Base-by-base conservation (phyloP, 106 monocot species). In the Platanthera guangdongensis region DNA sequence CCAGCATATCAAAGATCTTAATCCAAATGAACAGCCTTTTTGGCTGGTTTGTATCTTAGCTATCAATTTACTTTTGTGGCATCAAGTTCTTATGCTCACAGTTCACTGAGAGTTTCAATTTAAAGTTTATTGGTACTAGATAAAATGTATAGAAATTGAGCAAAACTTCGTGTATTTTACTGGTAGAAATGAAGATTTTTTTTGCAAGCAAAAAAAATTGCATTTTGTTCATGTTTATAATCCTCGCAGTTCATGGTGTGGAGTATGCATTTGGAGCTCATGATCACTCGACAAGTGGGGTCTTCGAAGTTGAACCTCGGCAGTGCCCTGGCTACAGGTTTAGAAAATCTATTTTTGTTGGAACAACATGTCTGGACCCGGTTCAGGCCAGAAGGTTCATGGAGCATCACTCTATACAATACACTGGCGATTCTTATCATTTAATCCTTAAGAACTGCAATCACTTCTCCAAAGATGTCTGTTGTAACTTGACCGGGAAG, bases 251-350 rank as follows among this genome's bases (percentile, higher is more conserved):
- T 74, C 86, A 89, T 75, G 89, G 86, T 21, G 79, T 86, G 76
- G 89, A 89, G 78, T 89, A 89, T 72, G 89, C 86, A 48, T 89
- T 89, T 80, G 89, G 89, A n/a, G 86, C 86, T 16, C 89, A 86
- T 80, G 89, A 89, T 10, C 82, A 80, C 79, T 74, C 89, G 52
- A 80, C 82, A 47, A 89, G 86, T 68, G 89, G 89, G n/a, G 89
- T 89, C 30, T 89, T 89, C 72, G 89, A 89, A 71, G 89, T 89
- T 51, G 84, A 89, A 48, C 86, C 89, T 9, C 79, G 82, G 25
- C 84, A 82, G 14, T 89, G 86, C 57, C 89, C 86, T 50, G 89
- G 89, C 21, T 89, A 82, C 74, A 76, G 80, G 57, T 88, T 85
- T 60, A 60, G 88, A 54, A 80, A 78, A 21, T 83, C 88, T 3